These are phyloP conservation scores for Letharia lupina DNA, from an alignment of 495 filamentous ascomycete genomes.

Conservation along the genomic window DNA sequence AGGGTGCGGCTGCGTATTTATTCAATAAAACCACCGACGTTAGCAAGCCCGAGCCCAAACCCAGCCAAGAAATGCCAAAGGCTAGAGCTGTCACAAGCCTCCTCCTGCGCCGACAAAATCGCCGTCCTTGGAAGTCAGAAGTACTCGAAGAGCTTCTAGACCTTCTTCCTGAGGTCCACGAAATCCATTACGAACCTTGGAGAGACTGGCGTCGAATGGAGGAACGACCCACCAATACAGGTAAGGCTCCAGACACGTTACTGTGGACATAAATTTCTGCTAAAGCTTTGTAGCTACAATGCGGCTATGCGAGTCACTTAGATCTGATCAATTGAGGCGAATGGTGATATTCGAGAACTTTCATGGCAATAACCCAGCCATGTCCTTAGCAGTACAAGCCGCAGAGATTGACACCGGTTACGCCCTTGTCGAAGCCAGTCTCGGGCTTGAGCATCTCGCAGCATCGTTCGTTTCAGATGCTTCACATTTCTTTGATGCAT, in stretches of 20 bases:
- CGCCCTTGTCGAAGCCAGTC: constrained; percentile 18
- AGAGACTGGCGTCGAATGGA: constrained; percentile 21
- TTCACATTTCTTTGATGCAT: constrained; percentile 23
- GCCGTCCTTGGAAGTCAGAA: constrained; percentile 16
- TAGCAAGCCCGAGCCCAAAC: constrained; percentile 12
- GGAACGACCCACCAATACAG: constrained; percentile 18
- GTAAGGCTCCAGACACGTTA: constrained; percentile 20
- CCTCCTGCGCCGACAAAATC: constrained; percentile 25
- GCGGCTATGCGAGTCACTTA: constrained; percentile 24
- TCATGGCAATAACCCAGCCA: constrained; percentile 17
- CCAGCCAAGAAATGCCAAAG: constrained; percentile 20
- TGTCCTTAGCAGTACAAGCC: constrained; percentile 22
- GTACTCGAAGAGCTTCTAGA: constrained; percentile 22
- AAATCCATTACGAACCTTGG: constrained; percentile 25
- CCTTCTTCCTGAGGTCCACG: constrained; percentile 23
- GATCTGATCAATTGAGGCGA: constrained; percentile 22
- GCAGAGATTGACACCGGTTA: constrained; percentile 20
- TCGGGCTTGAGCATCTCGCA: constrained; percentile 21
- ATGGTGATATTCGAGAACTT: constrained; percentile 21
- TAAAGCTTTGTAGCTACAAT: constrained; percentile 19
- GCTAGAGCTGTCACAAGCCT: constrained; percentile 24
- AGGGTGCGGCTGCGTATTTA: constrained; percentile 16
- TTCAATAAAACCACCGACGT: constrained; percentile 16
- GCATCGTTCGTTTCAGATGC: constrained; percentile 19
- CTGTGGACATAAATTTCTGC: constrained; percentile 16